Base-by-base conservation (phyloP, 2,329 filamentous ascomycete genomes). In the Madurella mycetomatis region DNA sequence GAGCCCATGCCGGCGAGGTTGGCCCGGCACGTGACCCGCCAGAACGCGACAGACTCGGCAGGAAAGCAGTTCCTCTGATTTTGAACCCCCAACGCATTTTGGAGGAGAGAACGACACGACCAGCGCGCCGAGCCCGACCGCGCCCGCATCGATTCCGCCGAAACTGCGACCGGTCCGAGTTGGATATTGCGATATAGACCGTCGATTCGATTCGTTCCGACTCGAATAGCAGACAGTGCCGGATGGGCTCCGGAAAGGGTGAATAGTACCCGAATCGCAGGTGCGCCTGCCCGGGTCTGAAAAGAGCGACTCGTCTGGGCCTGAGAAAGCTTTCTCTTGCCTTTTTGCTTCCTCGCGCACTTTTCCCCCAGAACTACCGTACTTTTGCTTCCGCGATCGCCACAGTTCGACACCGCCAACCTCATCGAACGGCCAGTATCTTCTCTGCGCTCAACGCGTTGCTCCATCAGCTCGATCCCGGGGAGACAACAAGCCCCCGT, bases 191-290 rank as follows among this genome's bases (percentile, higher is more conserved):
- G 17, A 16, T 32, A 52, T 5, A 41, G 25, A 34, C 42, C 19
- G 17, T 19, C 37, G 55, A 54, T 16, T 46, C 17, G 30, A 55
- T 49, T 39, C 16, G 19, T 31, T 25, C 41, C 41, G 32, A 31
- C 12, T 16, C 13, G 48, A 34, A 41, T 18, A 49, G 34, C 12
- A 15, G 30, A 51, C 15, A 31, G 17, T 53, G 46, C 48, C 57
- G 62, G 54, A 64, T 64, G 62, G 61, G 55, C 50, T 53, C 49
- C 48, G 47, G 25, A 31, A 51, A 58, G 50, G 55, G 58, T 70
- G 69, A 67, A 67, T 67, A 70, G 66, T n/a, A 69, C 65, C 63
- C 68, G 70, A 55, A 58, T 51, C 55, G 58, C 62, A 62, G 61
- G 53, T 53, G 51, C 48, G 56, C 55, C 57, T 56, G 60, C 60